These are phyloP conservation scores for Tilletia setariae DNA, from an alignment of 1,284 basidiomycete genomes.

Conservation along the genomic window DNA sequence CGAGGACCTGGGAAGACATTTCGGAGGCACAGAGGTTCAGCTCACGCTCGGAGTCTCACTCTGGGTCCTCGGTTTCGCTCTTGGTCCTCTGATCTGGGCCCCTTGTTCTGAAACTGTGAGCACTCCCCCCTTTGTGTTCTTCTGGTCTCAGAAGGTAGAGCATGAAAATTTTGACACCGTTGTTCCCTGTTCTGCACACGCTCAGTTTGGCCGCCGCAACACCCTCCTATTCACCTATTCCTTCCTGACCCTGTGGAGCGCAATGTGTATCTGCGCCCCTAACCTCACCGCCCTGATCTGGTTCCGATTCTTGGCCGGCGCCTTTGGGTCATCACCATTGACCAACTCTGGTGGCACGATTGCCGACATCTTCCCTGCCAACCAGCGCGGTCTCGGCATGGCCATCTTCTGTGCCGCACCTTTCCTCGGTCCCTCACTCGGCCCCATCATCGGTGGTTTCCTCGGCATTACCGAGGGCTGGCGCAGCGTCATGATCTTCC, in stretches of 20 bases:
- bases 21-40: slow-evolving; percentile 23
- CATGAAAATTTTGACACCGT: no score
- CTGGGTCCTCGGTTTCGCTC: slow-evolving; percentile 32
- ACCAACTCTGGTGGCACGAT: slow-evolving; percentile 31
- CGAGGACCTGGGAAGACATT: slow-evolving; percentile 18
- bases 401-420: slow-evolving; percentile 21
- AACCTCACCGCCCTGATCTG: slow-evolving; percentile 25
- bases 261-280: slow-evolving; percentile 1
- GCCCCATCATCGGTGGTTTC: slow-evolving; percentile 17
- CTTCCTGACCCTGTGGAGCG: neutral
- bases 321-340: slow-evolving; percentile 29
- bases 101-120: slow-evolving; percentile 28
- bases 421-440: slow-evolving; percentile 13
- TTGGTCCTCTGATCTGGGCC: slow-evolving; percentile 32
- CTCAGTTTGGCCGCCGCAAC: slow-evolving; percentile 11
- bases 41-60: slow-evolving; percentile 26
- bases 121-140: no score
- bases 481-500: slow-evolving; percentile 13
- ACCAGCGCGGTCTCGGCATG: slow-evolving; percentile 24
- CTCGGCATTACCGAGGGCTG: slow-evolving; percentile 21
- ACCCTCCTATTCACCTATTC: neutral
- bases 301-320: slow-evolving; percentile 28
- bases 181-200: slow-evolving; percentile 26
- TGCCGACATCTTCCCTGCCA: slow-evolving; percentile 30
- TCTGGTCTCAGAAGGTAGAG: no score